phyloP scores from a whole-genome alignment of 2,329 filamentous ascomycete species.

The Cylindrodendrum hubeiense region DNA sequence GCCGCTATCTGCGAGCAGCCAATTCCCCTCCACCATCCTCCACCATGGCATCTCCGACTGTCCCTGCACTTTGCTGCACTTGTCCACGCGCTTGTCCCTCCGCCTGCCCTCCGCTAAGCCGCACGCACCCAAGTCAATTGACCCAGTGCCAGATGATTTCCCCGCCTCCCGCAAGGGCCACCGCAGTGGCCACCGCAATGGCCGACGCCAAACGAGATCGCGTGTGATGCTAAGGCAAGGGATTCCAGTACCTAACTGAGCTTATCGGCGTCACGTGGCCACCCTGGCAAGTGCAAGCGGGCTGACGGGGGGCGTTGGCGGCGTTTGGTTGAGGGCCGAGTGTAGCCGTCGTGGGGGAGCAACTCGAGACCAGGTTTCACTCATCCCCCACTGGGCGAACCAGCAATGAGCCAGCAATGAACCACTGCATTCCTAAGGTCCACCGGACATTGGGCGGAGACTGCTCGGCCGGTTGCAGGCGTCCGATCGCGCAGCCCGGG shows the following conservation, averaged over 20 bases:
- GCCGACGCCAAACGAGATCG: constrained; percentile 20
- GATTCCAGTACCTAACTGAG: constrained; percentile 15
- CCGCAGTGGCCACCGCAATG: constrained; percentile 10
- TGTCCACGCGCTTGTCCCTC: not conserved
- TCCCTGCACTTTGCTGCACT: too few species aligned
- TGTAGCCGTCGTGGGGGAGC: constrained; percentile 42
- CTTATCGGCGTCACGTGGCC: constrained; percentile 47
- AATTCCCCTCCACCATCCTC: not conserved
- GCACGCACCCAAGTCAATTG: constrained; percentile 10
- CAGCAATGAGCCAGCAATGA: constrained; percentile 1
- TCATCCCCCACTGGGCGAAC: not conserved
- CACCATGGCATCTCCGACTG: not conserved
- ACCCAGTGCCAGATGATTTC: not conserved
- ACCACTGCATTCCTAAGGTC: constrained; percentile 1
- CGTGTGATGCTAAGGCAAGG: constrained; percentile 23
- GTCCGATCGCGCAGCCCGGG: constrained; percentile 16
- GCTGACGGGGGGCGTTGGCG: constrained; percentile 10
- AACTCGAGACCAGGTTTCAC: constrained; percentile 7
- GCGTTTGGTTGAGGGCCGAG: constrained; percentile 35
- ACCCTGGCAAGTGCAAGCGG: constrained; percentile 14
- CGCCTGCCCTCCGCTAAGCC: constrained; percentile 10
- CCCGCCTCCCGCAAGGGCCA: not conserved
- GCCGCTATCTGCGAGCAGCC: constrained; percentile 2
- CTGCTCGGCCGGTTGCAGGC: constrained; percentile 9
- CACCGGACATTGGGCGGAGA: constrained; percentile 6